Evolutionary conservation across 108 stramenopile species (phyloP), one percentile per base, ranked within the genome.

Genomic region (Mediolabrus comicus): DNA sequence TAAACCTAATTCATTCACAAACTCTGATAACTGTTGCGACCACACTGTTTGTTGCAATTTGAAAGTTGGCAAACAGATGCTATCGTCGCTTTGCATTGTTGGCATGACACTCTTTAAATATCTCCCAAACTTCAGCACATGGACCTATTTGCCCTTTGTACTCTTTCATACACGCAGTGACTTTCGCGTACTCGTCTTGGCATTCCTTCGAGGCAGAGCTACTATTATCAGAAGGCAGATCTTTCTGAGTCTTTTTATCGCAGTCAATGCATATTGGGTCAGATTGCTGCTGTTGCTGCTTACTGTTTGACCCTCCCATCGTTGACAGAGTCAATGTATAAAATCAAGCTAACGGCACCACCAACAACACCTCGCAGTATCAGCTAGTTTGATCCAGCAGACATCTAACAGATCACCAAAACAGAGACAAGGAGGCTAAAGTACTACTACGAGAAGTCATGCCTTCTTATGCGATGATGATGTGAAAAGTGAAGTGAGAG

Each of bases 221-320:
- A 16, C 54, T 24, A 17, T 74, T 36, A 32, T 74, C 68, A 17
- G 38, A 11, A 8, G 74, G 78, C 12, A 79, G 38, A 10, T 79
- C 73, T 46, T 74, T 75, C 25, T 79, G 78, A 10, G 73, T 79
- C 35, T 75, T 79, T 52, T 63, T 74, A 28, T 75, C 78, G 25
- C 78, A 79, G 33, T 79, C 73, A 9, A 79, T 32, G 54, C 78
- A 79, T 9, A 79, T 41, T 14, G 33, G 28, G 27, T 71, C 65
- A 22, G 46, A 2, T 7, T 49, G 46, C 60, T 55, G 9, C 4
- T 28, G 13, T 58, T 51, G 29, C 35, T 25, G 66, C 38, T 74
- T 79, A 53, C 73, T 79, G 14, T 53, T 38, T 31, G 77, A 71
- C 31, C 51, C 59, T 22, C 69, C 77, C 77, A 78, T 77, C n/a